Base-by-base conservation (phyloP, 768 basidiomycete species). In the Suillus tomentosus region DNA sequence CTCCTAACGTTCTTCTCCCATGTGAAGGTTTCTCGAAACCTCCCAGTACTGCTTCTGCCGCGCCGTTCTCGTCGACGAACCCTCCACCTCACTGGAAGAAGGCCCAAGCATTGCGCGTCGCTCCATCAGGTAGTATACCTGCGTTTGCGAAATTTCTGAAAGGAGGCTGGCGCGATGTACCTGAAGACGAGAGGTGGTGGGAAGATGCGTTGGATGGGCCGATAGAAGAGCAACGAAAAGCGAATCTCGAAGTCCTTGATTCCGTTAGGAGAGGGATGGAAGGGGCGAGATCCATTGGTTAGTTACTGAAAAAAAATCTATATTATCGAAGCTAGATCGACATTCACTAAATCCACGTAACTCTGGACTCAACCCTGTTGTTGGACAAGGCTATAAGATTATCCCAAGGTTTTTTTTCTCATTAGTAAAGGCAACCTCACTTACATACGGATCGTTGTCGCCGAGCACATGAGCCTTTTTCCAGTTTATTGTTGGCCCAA, bases 151-250 rank as follows among this genome's bases (percentile, higher is more conserved):
- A 77, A 31, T 82, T 91, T 55, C 74, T 86, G 53, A 77, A 75
- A 19, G 84, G 86, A 11, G 85, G 84, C 19, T 92, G 91, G 91
- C 80, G 80, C 40, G 81, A 85, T 6, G 80, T 86, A 2, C 84
- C 85, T 0, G 82, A 82, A 68, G 79, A 69, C 22, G 82, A 85
- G 73, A 78, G 87, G 60, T 92, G 87, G 87, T 92, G 90, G 89
- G 87, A 90, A 47, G 70, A 74, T 13, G 86, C 87, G 40, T 76
- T 91, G 40, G 80, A 78, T 5, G 81, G 78, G 8, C 73, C 73
- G n/a, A 72, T 82, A 13, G 86, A 87, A 67, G 74, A 71, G 65
- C 74, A 71, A 14, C 68, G 76, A 4, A 67, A 27, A 39, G 68
- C 70, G 13, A 77, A 77, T 47, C 58, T 75, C 36, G 62, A 64